These are phyloP conservation scores for Eucalyptus caleyi DNA, from an alignment of 345 rosid genomes.

Conservation along the genomic window DNA sequence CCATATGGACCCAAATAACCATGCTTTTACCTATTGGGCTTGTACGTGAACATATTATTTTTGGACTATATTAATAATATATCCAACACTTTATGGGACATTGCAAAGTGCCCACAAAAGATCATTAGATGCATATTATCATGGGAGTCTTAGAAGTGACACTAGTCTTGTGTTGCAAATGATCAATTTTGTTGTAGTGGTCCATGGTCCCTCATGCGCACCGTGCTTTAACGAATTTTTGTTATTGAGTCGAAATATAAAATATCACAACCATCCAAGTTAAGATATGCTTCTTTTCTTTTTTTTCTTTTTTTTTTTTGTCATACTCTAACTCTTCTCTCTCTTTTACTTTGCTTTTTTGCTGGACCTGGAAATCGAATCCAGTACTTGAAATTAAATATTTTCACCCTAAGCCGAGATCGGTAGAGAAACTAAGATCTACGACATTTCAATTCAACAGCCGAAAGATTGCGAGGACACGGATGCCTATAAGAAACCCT, in stretches of 20 bases:
- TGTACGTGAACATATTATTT: too few species aligned
- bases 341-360: too few species aligned
- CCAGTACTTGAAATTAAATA: too few species aligned
- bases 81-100: background rate
- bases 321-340: too few species aligned
- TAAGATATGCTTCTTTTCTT: too few species aligned
- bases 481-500: background rate
- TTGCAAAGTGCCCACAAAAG: background rate
- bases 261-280: too few species aligned
- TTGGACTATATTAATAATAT: too few species aligned
- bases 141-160: background rate
- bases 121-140: background rate
- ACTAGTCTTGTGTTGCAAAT: background rate
- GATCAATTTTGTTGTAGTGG: background rate
- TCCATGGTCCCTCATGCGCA: background rate
- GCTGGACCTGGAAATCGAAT: rapidly evolving
- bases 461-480: background rate
- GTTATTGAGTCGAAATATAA: too few species aligned
- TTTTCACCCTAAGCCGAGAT: too few species aligned
- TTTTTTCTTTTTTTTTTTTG: rapidly evolving
- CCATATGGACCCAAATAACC: too few species aligned
- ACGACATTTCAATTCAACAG: too few species aligned
- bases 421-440: background rate
- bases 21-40: too few species aligned
- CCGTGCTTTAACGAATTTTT: rapidly evolving